Evolutionary conservation across 768 basidiomycete genomes (phyloP).

Genomic region (Lentinula raphanica): DNA sequence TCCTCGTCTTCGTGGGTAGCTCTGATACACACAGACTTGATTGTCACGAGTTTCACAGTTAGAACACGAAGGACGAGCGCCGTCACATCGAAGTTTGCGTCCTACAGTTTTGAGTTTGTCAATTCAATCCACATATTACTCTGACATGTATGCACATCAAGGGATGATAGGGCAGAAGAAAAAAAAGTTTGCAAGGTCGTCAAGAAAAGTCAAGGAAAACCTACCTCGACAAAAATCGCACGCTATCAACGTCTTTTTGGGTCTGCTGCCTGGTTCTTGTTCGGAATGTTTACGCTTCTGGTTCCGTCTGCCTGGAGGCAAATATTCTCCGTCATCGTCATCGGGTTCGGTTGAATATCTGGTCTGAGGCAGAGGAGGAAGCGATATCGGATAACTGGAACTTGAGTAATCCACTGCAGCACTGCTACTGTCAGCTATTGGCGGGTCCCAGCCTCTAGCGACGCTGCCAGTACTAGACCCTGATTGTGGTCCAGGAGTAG

Average conservation of each 20-base stretch:
- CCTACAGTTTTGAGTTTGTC: constrained; percentile 31
- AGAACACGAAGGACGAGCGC: constrained; percentile 53
- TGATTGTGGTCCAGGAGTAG: background rate
- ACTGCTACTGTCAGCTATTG: background rate
- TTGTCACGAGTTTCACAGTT: constrained; percentile 54
- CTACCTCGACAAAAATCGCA: constrained; percentile 77
- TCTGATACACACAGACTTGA: constrained; percentile 12
- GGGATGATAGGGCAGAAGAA: too few species aligned
- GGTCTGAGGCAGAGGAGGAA: background rate
- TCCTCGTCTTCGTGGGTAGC: constrained; percentile 50
- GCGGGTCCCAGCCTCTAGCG: background rate
- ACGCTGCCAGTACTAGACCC: background rate
- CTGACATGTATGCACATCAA: background rate
- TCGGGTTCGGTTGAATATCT: constrained; percentile 15
- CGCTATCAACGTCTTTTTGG: constrained; percentile 54
- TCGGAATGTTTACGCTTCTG: constrained; percentile 24
- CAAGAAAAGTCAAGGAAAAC: constrained; percentile 7
- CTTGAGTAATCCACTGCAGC: background rate
- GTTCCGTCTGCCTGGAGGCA: constrained; percentile 11
- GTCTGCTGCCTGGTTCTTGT: constrained; percentile 19
- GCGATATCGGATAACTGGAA: constrained; percentile 2
- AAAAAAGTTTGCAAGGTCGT: background rate
- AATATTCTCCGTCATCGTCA: constrained; percentile 19
- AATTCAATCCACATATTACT: background rate
- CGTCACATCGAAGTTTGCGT: constrained; percentile 74